Evolutionary conservation across 805 yeast genomes (phyloP), one percentile per base, ranked within the genome.

Genomic region (Myxozyma melibiosi): DNA sequence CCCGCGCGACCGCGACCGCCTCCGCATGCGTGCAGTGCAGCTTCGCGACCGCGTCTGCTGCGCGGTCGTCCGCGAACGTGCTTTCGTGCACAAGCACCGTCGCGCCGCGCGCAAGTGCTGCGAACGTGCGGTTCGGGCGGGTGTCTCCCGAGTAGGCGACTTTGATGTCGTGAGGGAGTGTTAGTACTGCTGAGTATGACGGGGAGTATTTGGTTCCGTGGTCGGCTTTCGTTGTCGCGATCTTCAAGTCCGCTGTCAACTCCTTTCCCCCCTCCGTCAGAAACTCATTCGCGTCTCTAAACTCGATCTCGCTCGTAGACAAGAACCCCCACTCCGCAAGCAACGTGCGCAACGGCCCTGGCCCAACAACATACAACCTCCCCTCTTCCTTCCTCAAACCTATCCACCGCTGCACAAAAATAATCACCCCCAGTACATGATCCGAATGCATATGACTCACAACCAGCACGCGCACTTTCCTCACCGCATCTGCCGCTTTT

Each of bases 381-480:
- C 16, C 13, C 18, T 45, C 44, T 16, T 22, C n/a, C 34, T 20
- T 18, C 38, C 3, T 72, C 66, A 14, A 73, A 69, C 34, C 3
- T 25, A 20, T 22, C 54, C 54, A 42, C 62, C 82, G 82, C 40
- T 78, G 75, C 28, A 94, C 75, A 3, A 94, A 70, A 3, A 88
- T 79, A 7, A 86, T 73, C 4, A 88, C 76, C 0, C 99, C 99
- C 38, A 94, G 74, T 71, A 92, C 97, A 70, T 94, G 99, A 70
- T 94, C 99, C 0, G 98, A 98, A 72, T 94, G 99, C 66, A 94
- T 76, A 75, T 94, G 99, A 65, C 96, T 86, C 51, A 94, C 74
- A 67, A 82, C 88, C 20, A 92, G 75, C 52, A 88, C 55, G 30
- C 79, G 74, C 54, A 90, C 71, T 65, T 90, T 94, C 39, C 71